Conservation (phyloP, 2,329 filamentous ascomycete species). For the Myotisia sp. region DNA sequence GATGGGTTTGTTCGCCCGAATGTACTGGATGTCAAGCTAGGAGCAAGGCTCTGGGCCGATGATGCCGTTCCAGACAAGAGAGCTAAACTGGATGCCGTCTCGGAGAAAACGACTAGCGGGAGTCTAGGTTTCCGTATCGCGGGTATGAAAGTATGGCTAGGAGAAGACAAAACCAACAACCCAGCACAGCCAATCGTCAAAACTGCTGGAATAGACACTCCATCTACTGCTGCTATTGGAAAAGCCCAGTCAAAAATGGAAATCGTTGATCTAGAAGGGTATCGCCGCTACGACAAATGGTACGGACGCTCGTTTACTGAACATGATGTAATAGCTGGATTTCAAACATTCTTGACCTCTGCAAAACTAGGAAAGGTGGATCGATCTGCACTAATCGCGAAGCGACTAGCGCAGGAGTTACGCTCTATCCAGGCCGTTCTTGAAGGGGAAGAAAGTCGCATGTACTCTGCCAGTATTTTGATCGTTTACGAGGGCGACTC, state of each 20-base stretch:
- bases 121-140: slow-evolving; percentile 50
- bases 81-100: slow-evolving; percentile 44
- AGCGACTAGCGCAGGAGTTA: slow-evolving; percentile 29
- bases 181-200: not conserved
- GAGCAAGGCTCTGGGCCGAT: slow-evolving; percentile 72
- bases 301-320: slow-evolving; percentile 47
- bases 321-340: slow-evolving; percentile 42
- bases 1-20: slow-evolving; percentile 72
- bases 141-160: slow-evolving; percentile 48
- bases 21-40: slow-evolving; percentile 86
- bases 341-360: slow-evolving; percentile 42
- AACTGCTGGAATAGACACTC: slow-evolving; percentile 20
- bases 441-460: slow-evolving; percentile 46
- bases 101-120: slow-evolving; percentile 44
- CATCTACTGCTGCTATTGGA: slow-evolving; percentile 38
- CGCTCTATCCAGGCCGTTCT: slow-evolving; percentile 34
- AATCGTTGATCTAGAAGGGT: slow-evolving; percentile 37
- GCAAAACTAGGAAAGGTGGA: slow-evolving; percentile 28
- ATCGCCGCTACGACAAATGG: slow-evolving; percentile 50
- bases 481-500: slow-evolving; percentile 53
- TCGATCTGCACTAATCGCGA: slow-evolving; percentile 31
- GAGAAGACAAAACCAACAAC: slow-evolving; percentile 16
- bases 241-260: slow-evolving; percentile 33
- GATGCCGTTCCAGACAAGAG: slow-evolving; percentile 45
- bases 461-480: slow-evolving; percentile 52